Percentiles rank a stretch among this genome's conserved stretches.
Conservation (phyloP, 2,329 filamentous ascomycete genomes). For the Sclerotinia subarctica region DNA sequence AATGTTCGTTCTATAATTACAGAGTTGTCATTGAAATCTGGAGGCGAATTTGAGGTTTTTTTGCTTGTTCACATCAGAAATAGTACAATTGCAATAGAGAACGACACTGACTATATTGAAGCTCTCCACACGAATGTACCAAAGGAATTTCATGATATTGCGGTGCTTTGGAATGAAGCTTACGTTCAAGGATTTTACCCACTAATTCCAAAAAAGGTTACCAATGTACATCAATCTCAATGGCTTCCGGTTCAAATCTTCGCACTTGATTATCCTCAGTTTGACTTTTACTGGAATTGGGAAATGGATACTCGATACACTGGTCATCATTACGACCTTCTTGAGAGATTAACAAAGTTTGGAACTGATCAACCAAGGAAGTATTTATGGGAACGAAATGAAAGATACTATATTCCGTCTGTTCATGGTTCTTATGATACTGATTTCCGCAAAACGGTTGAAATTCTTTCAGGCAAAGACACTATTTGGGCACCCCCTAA, state of each 20-base stretch:
- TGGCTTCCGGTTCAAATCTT: conserved; percentile 71
- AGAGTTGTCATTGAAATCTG: conserved; percentile 71
- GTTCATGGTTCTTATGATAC: conserved; percentile 64
- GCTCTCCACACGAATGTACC: conserved; percentile 63
- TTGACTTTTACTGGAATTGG: conserved; percentile 61
- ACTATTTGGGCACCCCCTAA: conserved; percentile 61
- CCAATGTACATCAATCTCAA: conserved; percentile 36
- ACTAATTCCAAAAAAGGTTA: conserved; percentile 56
- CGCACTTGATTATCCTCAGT: conserved; percentile 71
- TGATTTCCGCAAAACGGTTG: conserved; percentile 64
- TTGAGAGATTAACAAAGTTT: conserved; percentile 62
- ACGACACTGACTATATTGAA: conserved; percentile 55
- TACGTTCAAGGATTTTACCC: conserved; percentile 77
- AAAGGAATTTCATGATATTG: conserved; percentile 65
- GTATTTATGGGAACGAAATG: conserved; percentile 70
- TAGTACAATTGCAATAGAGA: conserved; percentile 54
- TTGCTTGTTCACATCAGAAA: conserved; percentile 77
- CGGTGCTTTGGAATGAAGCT: conserved; percentile 70
- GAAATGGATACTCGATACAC: conserved; percentile 79
- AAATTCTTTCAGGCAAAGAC: conserved; percentile 37
- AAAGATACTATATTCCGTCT: conserved; percentile 69
- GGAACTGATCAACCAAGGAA: conserved; percentile 66
- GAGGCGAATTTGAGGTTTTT: conserved; percentile 78
- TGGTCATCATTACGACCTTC: conserved; percentile 78
- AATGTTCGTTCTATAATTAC: conserved; percentile 75